Percentiles rank a stretch among this genome's conserved stretches.
These are phyloP conservation scores for Hirschioporus abietinus DNA, from an alignment of 768 basidiomycete genomes.

Conservation along the genomic window DNA sequence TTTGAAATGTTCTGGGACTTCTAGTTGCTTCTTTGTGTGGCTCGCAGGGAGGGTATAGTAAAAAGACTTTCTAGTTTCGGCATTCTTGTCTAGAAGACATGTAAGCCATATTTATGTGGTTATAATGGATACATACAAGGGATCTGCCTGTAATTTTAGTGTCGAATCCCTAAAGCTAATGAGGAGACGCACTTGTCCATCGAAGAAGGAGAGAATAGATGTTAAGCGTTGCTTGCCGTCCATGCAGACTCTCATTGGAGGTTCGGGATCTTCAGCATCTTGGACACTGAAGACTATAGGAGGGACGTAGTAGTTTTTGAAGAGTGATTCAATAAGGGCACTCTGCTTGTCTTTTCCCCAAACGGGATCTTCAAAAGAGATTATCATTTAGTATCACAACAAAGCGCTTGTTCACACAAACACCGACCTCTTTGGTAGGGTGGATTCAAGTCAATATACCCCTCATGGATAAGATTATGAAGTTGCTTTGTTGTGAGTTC, in stretches of 20 bases:
- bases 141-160: constrained; percentile 31
- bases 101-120: constrained; percentile 19
- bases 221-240: constrained; percentile 52
- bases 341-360: constrained; percentile 69
- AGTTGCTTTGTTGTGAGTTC: background rate
- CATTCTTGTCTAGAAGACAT: constrained; percentile 45
- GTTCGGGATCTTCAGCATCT: constrained; percentile 35
- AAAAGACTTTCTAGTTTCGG: constrained; percentile 51
- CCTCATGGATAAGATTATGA: constrained; percentile 47
- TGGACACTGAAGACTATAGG: constrained; percentile 42
- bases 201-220: constrained; percentile 38
- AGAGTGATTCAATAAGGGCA: constrained; percentile 45
- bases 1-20: constrained; percentile 51
- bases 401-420: background rate
- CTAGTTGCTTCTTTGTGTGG: constrained; percentile 33
- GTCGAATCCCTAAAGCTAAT: constrained; percentile 2
- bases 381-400: background rate
- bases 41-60: constrained; percentile 54
- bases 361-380: constrained; percentile 54
- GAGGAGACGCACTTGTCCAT: constrained; percentile 36
- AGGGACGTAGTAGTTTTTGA: constrained; percentile 48
- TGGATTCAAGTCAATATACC: constrained; percentile 64
- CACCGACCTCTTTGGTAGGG: constrained; percentile 64
- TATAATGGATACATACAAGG: constrained; percentile 37
- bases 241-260: constrained; percentile 35